Percentiles rank a stretch among this genome's conserved stretches.
Conservation (phyloP, 2,329 filamentous ascomycete species). For the Clonostachys rosea region DNA sequence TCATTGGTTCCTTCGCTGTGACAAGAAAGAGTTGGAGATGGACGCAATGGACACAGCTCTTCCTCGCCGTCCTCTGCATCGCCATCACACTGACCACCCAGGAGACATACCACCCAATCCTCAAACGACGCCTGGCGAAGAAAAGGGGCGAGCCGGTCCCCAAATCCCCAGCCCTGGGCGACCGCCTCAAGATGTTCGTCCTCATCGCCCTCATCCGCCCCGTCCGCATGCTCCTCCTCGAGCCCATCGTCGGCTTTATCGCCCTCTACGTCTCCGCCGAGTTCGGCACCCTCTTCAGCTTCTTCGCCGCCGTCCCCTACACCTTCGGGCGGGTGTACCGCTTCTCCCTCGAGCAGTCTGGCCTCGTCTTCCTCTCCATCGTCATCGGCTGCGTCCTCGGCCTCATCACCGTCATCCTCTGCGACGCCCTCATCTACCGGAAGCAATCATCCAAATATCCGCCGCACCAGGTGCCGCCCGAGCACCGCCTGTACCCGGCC, state of each 20-base stretch:
- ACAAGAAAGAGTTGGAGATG: constrained; percentile 44
- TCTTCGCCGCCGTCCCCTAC: constrained; percentile 46
- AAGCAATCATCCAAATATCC: constrained; percentile 22
- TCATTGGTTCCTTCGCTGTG: constrained; percentile 42
- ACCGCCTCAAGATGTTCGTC: constrained; percentile 25
- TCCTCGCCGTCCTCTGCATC: constrained; percentile 33
- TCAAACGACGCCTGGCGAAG: constrained; percentile 30
- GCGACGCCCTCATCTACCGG: constrained; percentile 35
- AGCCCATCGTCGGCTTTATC: constrained; percentile 57
- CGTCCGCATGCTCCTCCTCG: constrained; percentile 53
- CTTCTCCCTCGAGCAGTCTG: constrained; percentile 35
- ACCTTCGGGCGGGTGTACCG: constrained; percentile 38
- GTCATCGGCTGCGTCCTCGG: constrained; percentile 32
- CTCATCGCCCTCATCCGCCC: constrained; percentile 42
- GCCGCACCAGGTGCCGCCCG: constrained; percentile 35
- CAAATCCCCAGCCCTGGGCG: constrained; percentile 10
- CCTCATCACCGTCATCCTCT: constrained; percentile 14
- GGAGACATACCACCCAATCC: constrained; percentile 54
- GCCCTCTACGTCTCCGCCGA: constrained; percentile 44
- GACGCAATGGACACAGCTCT: constrained; percentile 46
- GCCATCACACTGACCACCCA: constrained; percentile 31
- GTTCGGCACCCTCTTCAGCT: constrained; percentile 47
- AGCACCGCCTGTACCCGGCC: constrained; percentile 53
- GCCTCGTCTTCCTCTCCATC: constrained; percentile 38
- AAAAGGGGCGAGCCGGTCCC: constrained; percentile 21